Evolutionary conservation across 331 rosid genomes (phyloP), one percentile per base, ranked within the genome.

Genomic region (Arachis monticola): DNA sequence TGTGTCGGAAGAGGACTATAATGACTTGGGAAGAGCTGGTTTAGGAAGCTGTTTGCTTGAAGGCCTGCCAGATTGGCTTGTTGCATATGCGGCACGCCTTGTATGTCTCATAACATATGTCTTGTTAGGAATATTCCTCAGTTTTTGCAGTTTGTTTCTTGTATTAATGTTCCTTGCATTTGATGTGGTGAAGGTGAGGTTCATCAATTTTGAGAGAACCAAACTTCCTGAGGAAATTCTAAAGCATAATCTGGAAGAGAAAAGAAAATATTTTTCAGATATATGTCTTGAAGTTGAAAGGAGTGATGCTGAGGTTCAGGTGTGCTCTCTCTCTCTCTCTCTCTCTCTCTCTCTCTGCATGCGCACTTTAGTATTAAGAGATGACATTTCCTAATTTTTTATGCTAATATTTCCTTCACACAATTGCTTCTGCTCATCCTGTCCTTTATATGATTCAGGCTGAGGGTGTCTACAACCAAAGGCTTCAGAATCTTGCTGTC

Each of bases 221-320:
- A 90, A 90, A 90, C 99, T 95, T 63, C 99, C 99, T 14, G 94
- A 83, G 60, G 99, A 90, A 86, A 95, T 95, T 84, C 83, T 95
- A 58, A 83, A 76, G 85, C 97, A 92, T 81, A 95, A 89, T 84
- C 84, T 92, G 75, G 99, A 95, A 65, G 99, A 95, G 41, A 95
- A 95, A 66, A 82, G 96, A 80, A 95, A 95, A 72, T 88, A 92
- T 61, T 95, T 90, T 83, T 92, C 98, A 76, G 99, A 92, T 60
- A 91, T 95, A 38, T 85, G 84, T 79, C 90, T 95, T 61, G 99
- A 95, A 77, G 97, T 92, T 69, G 99, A 95, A 89, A 92, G 85
- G 85, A 92, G 97, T 79, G 99, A 95, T 67, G 99, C 99, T 1
- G 98, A 92, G 82, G 96, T 92, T 86, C 98, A 95, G 99, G 98